Base-by-base conservation (phyloP, 371 early-diverging fungal genomes). In the Apophysomyces trapeziformis region DNA sequence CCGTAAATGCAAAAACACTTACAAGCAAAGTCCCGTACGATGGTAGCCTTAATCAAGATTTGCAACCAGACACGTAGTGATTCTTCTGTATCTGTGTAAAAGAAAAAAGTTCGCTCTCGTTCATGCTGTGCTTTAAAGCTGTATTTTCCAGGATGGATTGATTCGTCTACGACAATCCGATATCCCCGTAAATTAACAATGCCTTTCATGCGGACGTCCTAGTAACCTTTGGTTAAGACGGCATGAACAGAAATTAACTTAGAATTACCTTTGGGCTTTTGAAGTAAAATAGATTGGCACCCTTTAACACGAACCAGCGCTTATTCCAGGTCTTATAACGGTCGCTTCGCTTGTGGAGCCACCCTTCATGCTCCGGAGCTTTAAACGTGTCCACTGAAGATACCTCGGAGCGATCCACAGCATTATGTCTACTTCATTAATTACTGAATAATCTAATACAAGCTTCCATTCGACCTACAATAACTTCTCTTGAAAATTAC, bases 221-320 rank as follows among this genome's bases (percentile, higher is more conserved):
- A 50, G 2, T 26, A 45, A 16, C 21, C 14, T 37, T 7, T 2
- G 63, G 38, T 39, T 12, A 50, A 26, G 37, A 18, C 8, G 26
- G 38, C 9, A 36, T 18, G 58, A 39, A 35, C 35, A 58, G 7
- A 13, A 39, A 12, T 37, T 11, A 37, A 41, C 13, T 41, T 13
- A 41, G 1, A 5, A 1, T 41, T 74, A 79, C 79, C 75, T 85
- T 86, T 16, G 87, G 86, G 8, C 85, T 82, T 60, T 89, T 88
- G 60, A 89, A 87, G 65, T 89, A 87, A 63, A 84, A 88, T 16
- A 91, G 72, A 21, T 85, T 82, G 7, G 79, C 70, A 0, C 88
- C 89, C 63, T 89, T 89, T 39, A 91, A 73, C 37, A 89, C 87
- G 68, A 87, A 91, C 86, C 86, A 91, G 6, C 91, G 83, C 41